These are phyloP conservation scores for Babesia caballi DNA, from an alignment of 169 alveolate species.

Conservation along the genomic window DNA sequence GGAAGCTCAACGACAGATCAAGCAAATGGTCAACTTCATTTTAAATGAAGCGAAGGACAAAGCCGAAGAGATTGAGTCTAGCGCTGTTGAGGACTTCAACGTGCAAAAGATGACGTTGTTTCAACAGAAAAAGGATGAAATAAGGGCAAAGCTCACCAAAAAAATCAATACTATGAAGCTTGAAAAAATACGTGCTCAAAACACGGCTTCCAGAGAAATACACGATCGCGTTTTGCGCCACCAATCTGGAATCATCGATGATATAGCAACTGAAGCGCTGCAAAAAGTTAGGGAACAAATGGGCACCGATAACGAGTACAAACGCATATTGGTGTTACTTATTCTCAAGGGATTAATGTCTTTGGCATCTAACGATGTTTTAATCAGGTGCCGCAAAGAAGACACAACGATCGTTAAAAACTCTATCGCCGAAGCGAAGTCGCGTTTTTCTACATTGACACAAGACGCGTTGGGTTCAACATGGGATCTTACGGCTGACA, in stretches of 20 bases:
- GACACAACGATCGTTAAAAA: constrained; percentile 81
- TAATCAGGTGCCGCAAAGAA: constrained; percentile 82
- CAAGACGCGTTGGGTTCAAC: constrained; percentile 70
- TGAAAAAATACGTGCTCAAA: constrained; percentile 81
- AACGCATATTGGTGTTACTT: constrained; percentile 68
- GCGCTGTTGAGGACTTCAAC: constrained; percentile 89
- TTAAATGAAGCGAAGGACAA: constrained; percentile 91
- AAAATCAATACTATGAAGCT: constrained; percentile 76
- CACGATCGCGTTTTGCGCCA: constrained; percentile 84
- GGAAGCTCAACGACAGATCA: constrained; percentile 90
- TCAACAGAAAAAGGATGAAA: constrained; percentile 87
- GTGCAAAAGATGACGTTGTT: constrained; percentile 87
- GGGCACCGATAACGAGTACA: constrained; percentile 71
- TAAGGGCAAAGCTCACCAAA: constrained; percentile 76
- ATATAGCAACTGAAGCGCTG: constrained; percentile 72
- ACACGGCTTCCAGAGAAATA: constrained; percentile 85
- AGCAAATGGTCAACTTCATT: constrained; percentile 91
- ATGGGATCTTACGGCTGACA: constrained; percentile 69
- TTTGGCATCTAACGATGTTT: constrained; percentile 78
- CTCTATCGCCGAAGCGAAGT: constrained; percentile 75
- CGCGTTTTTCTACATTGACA: constrained; percentile 70
- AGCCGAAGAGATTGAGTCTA: constrained; percentile 90
- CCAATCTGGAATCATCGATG: constrained; percentile 77
- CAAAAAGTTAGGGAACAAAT: constrained; percentile 73
- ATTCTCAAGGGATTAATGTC: constrained; percentile 78